These are phyloP conservation scores for Fusarium domesticum DNA, from an alignment of 2,329 filamentous ascomycete genomes.

Conservation along the genomic window DNA sequence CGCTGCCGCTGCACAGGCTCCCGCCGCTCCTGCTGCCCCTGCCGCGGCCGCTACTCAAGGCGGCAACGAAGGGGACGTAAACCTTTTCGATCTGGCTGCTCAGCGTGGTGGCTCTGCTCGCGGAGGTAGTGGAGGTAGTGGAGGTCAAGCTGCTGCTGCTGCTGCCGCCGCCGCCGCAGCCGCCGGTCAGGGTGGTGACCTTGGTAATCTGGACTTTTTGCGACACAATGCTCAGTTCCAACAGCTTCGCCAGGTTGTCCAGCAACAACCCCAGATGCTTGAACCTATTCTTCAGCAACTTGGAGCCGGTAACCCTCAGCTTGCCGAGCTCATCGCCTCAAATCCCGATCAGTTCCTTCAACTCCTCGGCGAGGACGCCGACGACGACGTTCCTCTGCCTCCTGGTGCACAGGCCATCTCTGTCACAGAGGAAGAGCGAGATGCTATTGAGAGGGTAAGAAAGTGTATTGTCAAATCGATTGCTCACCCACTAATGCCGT, in stretches of 20 bases:
- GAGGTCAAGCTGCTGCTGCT: slow-evolving; percentile 40
- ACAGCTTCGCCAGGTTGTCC: slow-evolving; percentile 92
- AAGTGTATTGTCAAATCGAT: neutral
- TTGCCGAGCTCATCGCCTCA: slow-evolving; percentile 86
- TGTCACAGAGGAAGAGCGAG: slow-evolving; percentile 93
- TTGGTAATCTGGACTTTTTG: slow-evolving; percentile 87
- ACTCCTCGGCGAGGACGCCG: slow-evolving; percentile 81
- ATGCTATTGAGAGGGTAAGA: slow-evolving; percentile 88
- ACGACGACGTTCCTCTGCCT: slow-evolving; percentile 79
- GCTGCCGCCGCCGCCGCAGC: slow-evolving; percentile 47
- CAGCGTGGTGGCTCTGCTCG: slow-evolving; percentile 57
- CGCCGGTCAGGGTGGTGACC: slow-evolving; percentile 51
- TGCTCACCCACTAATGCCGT: neutral
- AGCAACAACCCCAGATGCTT: slow-evolving; percentile 97
- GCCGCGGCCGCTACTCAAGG: slow-evolving; percentile 40
- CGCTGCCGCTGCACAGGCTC: slow-evolving; percentile 30
- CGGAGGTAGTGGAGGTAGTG: slow-evolving; percentile 43
- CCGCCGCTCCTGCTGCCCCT: slow-evolving; percentile 38
- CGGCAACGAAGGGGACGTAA: slow-evolving; percentile 68
- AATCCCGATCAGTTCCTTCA: slow-evolving; percentile 93
- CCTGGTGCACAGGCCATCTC: slow-evolving; percentile 85
- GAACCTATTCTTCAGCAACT: slow-evolving; percentile 97
- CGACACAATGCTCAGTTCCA: slow-evolving; percentile 97
- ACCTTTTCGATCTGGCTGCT: slow-evolving; percentile 90
- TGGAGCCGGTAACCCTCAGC: slow-evolving; percentile 87